Conservation (phyloP, 192 early-diverging fungal genomes). For the Umbelopsis ramanniana region DNA sequence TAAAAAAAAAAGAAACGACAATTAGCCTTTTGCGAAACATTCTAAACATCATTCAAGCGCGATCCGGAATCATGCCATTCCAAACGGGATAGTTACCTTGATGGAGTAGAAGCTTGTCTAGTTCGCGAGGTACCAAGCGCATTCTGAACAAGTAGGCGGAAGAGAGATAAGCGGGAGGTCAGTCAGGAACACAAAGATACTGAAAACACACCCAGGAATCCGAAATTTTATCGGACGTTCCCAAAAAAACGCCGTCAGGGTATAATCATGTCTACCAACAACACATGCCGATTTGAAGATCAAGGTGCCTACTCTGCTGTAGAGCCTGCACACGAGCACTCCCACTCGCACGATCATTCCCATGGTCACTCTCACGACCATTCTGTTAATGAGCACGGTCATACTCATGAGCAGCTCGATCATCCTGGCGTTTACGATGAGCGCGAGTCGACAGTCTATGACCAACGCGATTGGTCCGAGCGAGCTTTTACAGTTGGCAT, state of each 20-base stretch:
- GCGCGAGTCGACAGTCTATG: constrained; percentile 72
- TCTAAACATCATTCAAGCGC: not conserved
- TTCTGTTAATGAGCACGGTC: constrained; percentile 75
- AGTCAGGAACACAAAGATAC: not conserved
- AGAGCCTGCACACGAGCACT: constrained; percentile 34
- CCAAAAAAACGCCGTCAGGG: not conserved
- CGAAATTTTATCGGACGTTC: not conserved
- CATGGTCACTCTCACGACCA: constrained; percentile 60
- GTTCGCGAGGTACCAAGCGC: constrained; percentile 86
- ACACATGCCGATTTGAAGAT: constrained; percentile 57
- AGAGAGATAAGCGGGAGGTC: constrained; percentile 15
- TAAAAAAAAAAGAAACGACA: not conserved
- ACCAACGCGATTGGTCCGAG: constrained; percentile 85
- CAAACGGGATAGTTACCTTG: constrained; percentile 48
- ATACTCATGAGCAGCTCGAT: constrained; percentile 91
- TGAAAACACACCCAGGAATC: not conserved
- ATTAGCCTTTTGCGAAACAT: not conserved
- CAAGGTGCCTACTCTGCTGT: constrained; percentile 36
- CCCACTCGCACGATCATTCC: constrained; percentile 55
- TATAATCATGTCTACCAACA: constrained; percentile 20
- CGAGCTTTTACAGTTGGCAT: constrained; percentile 95
- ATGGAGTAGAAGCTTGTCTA: constrained; percentile 91
- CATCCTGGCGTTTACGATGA: constrained; percentile 82
- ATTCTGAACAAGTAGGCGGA: constrained; percentile 41
- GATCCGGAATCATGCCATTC: too few relatives aligned